Evolutionary conservation across 306 rosid genomes (phyloP).

Genomic region (Vicia faba): DNA sequence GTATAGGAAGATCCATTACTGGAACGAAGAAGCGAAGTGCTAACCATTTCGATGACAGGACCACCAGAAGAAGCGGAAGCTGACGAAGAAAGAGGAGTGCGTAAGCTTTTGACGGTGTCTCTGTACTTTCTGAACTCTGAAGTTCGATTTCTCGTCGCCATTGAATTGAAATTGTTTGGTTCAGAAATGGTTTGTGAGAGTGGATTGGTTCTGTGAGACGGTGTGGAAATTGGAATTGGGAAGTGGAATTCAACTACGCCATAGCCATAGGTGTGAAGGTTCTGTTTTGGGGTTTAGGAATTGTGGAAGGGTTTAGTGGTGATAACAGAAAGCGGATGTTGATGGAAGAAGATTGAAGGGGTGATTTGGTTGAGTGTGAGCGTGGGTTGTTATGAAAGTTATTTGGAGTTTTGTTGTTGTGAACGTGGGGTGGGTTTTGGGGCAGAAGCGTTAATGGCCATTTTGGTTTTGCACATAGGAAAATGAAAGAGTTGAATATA

Average conservation of each 20-base stretch:
- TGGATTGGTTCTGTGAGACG: background rate
- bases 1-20: slow-evolving; percentile 64
- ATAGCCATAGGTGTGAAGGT: background rate
- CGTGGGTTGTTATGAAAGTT: too few species aligned
- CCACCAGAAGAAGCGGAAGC: slow-evolving; percentile 57
- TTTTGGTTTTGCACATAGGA: too few species aligned
- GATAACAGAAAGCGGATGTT: too few species aligned
- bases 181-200: background rate
- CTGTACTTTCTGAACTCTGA: slow-evolving; percentile 52
- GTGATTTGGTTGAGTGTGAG: too few species aligned
- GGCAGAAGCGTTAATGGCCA: too few species aligned
- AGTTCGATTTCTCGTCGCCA: slow-evolving; percentile 83
- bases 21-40: slow-evolving; percentile 60
- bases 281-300: background rate
- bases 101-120: slow-evolving; percentile 76
- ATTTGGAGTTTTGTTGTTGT: too few species aligned
- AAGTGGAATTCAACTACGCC: background rate
- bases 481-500: too few species aligned
- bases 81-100: slow-evolving; percentile 71
- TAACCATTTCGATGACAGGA: slow-evolving; percentile 72
- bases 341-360: too few species aligned
- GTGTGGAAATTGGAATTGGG: background rate
- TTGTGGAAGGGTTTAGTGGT: background rate
- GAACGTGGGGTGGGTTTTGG: too few species aligned
- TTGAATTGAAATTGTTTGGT: slow-evolving; percentile 24